phyloP scores from a whole-genome alignment of 2,329 filamentous ascomycete species.

The Alternaria conjuncta region DNA sequence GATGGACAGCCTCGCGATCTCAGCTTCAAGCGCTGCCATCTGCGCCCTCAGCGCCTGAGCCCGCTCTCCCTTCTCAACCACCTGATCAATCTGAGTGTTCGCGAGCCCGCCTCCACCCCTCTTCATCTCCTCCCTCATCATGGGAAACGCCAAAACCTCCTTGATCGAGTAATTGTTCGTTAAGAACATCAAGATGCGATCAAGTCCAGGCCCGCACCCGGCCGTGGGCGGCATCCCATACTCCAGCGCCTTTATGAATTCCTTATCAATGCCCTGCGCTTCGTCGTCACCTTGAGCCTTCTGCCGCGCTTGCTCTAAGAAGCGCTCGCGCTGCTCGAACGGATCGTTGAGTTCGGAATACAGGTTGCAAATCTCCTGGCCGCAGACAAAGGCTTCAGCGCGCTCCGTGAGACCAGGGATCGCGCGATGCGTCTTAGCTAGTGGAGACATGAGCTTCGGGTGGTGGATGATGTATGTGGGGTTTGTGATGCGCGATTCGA shows the following conservation, averaged over 20 bases:
- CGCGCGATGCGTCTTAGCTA: conserved; percentile 91
- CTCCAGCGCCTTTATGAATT: conserved; percentile 88
- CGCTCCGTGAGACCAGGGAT: conserved; percentile 86
- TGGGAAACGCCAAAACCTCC: conserved; percentile 94
- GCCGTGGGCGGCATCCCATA: conserved; percentile 89
- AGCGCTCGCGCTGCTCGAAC: conserved; percentile 81
- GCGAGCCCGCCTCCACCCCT: background rate
- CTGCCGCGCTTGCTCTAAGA: conserved; percentile 90
- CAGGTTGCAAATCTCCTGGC: conserved; percentile 95
- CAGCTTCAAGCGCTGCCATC: background rate
- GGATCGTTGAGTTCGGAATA: conserved; percentile 98
- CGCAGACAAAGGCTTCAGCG: conserved; percentile 96
- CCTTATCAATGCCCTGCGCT: conserved; percentile 94
- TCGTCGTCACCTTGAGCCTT: conserved; percentile 95
- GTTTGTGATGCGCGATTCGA: conserved; percentile 92
- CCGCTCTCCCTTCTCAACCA: background rate
- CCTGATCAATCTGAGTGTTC: background rate
- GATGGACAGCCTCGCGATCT: background rate
- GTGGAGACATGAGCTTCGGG: conserved; percentile 86
- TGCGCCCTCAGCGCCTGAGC: background rate
- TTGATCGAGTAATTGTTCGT: conserved; percentile 96
- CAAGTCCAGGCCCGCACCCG: conserved; percentile 95
- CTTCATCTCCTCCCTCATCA: conserved; percentile 78
- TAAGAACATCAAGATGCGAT: conserved; percentile 93
- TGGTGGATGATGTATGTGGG: conserved; percentile 90